Evolutionary conservation across 164 flowering plant genomes (phyloP).

Genomic region (Euptelea pleiosperma): DNA sequence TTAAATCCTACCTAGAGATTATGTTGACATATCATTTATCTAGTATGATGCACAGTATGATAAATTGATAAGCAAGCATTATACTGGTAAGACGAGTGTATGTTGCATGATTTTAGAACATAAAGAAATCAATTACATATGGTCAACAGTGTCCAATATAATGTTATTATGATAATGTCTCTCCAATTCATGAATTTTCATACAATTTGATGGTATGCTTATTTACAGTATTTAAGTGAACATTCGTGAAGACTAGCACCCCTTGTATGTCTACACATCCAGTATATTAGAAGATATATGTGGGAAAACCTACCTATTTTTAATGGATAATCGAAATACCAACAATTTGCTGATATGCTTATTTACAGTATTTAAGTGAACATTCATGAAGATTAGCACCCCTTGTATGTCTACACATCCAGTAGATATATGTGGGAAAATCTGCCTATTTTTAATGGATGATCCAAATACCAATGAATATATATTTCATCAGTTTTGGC

Average conservation of each 20-base stretch:
- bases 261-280: too few species aligned
- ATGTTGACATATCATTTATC: background rate
- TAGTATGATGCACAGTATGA: background rate
- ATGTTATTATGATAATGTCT: background rate
- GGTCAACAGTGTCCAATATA: background rate
- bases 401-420: too few species aligned
- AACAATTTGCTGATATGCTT: background rate
- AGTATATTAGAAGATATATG: too few species aligned
- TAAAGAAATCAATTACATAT: background rate
- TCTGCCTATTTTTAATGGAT: too few species aligned
- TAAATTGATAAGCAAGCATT: too few species aligned
- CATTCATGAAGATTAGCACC: too few species aligned
- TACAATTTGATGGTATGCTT: background rate
- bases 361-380: background rate
- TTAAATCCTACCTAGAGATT: background rate
- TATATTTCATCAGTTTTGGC: too few species aligned
- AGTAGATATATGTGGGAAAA: too few species aligned
- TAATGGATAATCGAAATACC: too few species aligned
- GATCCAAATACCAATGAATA: too few species aligned
- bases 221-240: background rate
- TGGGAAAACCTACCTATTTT: too few species aligned
- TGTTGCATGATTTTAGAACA: background rate
- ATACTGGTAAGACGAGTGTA: background rate
- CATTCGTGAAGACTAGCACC: too few species aligned
- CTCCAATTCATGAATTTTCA: background rate